phyloP scores from a whole-genome alignment of 2,329 filamentous ascomycete genomes.

The Nemania serpens region DNA sequence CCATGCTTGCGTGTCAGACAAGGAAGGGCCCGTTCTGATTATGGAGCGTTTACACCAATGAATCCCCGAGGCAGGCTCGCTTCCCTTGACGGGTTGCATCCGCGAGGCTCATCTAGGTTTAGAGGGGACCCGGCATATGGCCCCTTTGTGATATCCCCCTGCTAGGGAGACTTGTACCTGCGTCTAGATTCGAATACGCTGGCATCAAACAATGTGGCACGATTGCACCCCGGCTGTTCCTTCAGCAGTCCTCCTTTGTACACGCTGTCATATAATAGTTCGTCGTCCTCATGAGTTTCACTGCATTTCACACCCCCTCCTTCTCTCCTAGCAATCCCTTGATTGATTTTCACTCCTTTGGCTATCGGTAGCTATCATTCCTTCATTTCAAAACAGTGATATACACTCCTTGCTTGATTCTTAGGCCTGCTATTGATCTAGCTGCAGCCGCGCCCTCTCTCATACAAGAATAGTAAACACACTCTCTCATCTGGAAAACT shows the following conservation, averaged over 20 bases:
- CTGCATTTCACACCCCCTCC: slow-evolving; percentile 8
- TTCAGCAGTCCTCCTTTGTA: slow-evolving; percentile 19
- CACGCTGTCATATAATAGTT: slow-evolving; percentile 32
- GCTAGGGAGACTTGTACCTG: slow-evolving; percentile 26
- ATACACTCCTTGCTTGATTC: slow-evolving; percentile 41
- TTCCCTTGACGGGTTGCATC: slow-evolving; percentile 26
- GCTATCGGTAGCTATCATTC: slow-evolving; percentile 35
- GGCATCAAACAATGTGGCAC: slow-evolving; percentile 27
- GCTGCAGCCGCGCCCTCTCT: slow-evolving; percentile 25
- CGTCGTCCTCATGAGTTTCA: slow-evolving; percentile 16
- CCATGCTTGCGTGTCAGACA: slow-evolving; percentile 11
- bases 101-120: slow-evolving; percentile 29
- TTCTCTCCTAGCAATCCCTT: slow-evolving; percentile 24
- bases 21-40: slow-evolving; percentile 19
- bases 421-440: slow-evolving; percentile 31
- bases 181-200: slow-evolving; percentile 8
- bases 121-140: slow-evolving; percentile 17
- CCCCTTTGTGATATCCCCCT: slow-evolving; percentile 4
- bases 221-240: slow-evolving; percentile 21
- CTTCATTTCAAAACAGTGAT: slow-evolving; percentile 34
- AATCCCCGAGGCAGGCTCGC: slow-evolving; percentile 16
- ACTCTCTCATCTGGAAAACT: slow-evolving; percentile 14
- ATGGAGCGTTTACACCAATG: slow-evolving; percentile 26
- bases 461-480: slow-evolving; percentile 11
- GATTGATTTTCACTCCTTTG: slow-evolving; percentile 33